Conservation (phyloP, 352 stramenopile genomes). For the Heterotrichella gracilis region DNA sequence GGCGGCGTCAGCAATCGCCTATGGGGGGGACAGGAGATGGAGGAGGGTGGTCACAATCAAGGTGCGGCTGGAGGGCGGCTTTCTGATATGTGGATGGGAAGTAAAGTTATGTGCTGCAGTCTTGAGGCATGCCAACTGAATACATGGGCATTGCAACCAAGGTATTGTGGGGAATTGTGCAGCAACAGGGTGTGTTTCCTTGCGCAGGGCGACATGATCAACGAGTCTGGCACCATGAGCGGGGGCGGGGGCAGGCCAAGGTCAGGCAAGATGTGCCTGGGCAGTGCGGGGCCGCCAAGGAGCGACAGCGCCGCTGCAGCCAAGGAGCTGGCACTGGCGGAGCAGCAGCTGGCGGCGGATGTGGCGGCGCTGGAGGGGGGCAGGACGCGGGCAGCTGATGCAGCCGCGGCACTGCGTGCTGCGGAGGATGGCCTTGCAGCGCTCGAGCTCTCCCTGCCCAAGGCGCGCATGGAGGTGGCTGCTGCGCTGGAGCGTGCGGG, state of each 20-base stretch:
- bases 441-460: constrained; percentile 25
- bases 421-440: background rate
- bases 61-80: no score
- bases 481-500: background rate
- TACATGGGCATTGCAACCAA: no score
- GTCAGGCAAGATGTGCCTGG: no score
- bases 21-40: constrained; percentile 19
- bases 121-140: no score
- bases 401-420: background rate
- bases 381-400: background rate
- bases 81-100: no score
- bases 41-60: constrained; percentile 85
- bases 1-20: constrained; percentile 32
- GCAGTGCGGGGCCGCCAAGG: no score
- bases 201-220: constrained; percentile 84
- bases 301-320: no score
- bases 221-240: constrained; percentile 90
- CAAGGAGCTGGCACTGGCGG: no score
- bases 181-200: no score
- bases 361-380: background rate
- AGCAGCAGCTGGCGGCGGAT: background rate
- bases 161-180: no score
- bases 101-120: no score
- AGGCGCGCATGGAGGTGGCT: constrained; percentile 16
- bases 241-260: constrained; percentile 81